Percentiles rank a stretch among this genome's conserved stretches.
These are phyloP conservation scores for Cucumis hystrix DNA, from an alignment of 306 rosid species.

Conservation along the genomic window DNA sequence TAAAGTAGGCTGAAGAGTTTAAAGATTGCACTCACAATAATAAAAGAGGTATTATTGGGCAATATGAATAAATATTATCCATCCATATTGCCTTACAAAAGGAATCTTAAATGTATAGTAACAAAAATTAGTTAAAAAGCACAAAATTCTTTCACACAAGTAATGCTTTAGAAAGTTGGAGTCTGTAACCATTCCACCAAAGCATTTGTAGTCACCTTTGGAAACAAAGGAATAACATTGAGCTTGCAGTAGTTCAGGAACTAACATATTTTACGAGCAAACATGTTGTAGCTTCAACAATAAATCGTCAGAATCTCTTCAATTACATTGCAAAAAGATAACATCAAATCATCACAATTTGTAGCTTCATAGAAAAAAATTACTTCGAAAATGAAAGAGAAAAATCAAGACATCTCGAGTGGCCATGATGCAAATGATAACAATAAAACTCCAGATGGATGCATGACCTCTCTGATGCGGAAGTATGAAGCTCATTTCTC, in stretches of 20 bases:
- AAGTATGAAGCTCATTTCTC: too few relatives aligned
- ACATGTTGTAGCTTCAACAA: slow-evolving; percentile 24
- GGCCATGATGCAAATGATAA: too few relatives aligned
- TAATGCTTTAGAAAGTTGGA: slow-evolving; percentile 44
- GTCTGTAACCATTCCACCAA: slow-evolving; percentile 34
- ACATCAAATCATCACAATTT: slow-evolving; percentile 21
- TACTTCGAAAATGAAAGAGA: too few relatives aligned
- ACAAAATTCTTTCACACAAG: slow-evolving; percentile 30
- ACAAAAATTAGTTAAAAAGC: slow-evolving; percentile 19
- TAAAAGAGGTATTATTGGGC: too few relatives aligned
- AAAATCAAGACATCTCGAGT: too few relatives aligned
- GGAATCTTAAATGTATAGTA: slow-evolving; percentile 20
- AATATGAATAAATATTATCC: too few relatives aligned
- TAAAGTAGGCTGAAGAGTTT: slow-evolving; percentile 18
- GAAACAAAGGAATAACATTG: slow-evolving; percentile 15
- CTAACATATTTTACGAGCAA: slow-evolving; percentile 26
- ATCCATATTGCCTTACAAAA: too few relatives aligned
- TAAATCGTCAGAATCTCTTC: slow-evolving; percentile 28
- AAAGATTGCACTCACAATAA: too few relatives aligned
- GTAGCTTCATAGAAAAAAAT: slow-evolving; percentile 34
- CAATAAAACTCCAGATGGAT: too few relatives aligned
- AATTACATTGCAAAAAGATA: slow-evolving; percentile 15
- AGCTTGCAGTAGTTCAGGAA: slow-evolving; percentile 35
- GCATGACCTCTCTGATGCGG: too few relatives aligned
- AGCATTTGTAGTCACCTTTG: slow-evolving; percentile 50